Base-by-base conservation (phyloP, 345 rosid species). In the Rhizophora mangle region DNA sequence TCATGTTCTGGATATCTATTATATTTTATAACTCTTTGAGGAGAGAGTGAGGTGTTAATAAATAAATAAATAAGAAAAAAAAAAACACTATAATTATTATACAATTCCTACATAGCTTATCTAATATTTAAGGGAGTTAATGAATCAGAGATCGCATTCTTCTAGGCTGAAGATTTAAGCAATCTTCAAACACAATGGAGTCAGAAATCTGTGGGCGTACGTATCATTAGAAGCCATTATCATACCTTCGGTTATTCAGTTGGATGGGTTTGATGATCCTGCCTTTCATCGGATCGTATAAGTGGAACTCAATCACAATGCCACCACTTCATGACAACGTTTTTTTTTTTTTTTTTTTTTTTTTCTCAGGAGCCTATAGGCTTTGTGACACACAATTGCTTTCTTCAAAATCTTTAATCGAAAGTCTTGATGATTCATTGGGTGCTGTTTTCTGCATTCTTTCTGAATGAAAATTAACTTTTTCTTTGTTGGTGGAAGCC, bases 401-500 rank as follows among this genome's bases (percentile, higher is more conserved):
- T 77, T 66, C 11, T 24, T 46, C 20, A 46, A 76, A 61, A 67
- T 70, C 79, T 67, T 69, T 18, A 70, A 79, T 70, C 22, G 75
- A 62, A 77, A 62, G 74, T 63, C 34, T 79, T 39, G 65, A 71
- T 71, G 74, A 63, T 72, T 11, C 59, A 30, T 24, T 10, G 66
- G 70, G 43, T 67, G 70, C 62, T 65, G 46, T 71, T 54, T 47
- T 20, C 76, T 74, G 46, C 73, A 74, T 72, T 75, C 81, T 70
- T 68, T 68, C 65, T 13, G 64, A 72, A 52, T 47, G 61, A 71
- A 69, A 69, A 56, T 70, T 67, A 43, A 69, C 64, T 9, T 54
- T 73, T 24, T 36, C 29, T 59, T 64, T 74, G 66, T 72, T 64
- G 16, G n/a, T 20, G 72, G 69, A 71, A 66, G 64, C 74, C 78